Evolutionary conservation across 805 yeast species (phyloP).

Genomic region (Nakazawaea pomicola): DNA sequence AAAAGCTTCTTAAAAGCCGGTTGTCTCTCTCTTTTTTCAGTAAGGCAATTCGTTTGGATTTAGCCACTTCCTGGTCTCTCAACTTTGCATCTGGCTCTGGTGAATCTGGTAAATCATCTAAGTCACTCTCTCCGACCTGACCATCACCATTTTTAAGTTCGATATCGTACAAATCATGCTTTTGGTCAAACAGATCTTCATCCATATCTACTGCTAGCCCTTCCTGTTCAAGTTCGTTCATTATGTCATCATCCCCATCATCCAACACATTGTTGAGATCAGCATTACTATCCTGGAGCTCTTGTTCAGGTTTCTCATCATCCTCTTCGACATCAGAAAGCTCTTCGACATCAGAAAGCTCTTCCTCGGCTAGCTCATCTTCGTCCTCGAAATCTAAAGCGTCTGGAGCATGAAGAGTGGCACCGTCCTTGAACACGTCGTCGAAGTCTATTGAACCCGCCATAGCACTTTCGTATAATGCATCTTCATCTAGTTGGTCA

Average conservation of each 20-base stretch:
- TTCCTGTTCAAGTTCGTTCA: conserved; percentile 32
- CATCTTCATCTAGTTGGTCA: conserved; percentile 19
- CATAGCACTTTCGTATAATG: conserved; percentile 27
- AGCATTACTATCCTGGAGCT: too few species aligned
- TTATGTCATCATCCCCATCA: conserved; percentile 32
- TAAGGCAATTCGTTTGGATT: too few species aligned
- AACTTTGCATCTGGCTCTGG: conserved; percentile 17
- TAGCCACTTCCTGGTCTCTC: too few species aligned
- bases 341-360: conserved; percentile 32
- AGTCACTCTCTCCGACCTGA: conserved; percentile 14
- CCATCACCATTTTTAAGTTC: conserved; percentile 26
- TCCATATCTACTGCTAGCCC: conserved; percentile 30
- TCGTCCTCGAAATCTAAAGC: conserved; percentile 94
- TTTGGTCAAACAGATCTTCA: conserved; percentile 21
- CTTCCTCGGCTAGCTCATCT: conserved; percentile 93
- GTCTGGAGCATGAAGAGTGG: conserved; percentile 77
- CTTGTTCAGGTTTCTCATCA: too few species aligned
- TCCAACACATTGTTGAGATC: conserved; percentile 25
- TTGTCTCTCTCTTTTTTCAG: conserved; percentile 28
- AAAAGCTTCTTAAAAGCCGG: conserved; percentile 40
- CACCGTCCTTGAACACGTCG: conserved; percentile 35
- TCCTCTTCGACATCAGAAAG: conserved; percentile 27
- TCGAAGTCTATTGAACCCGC: conserved; percentile 26
- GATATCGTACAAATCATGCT: conserved; percentile 27
- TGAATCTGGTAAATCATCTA: conserved; percentile 17